Base-by-base conservation (phyloP, 2,329 filamentous ascomycete species). In the Apiospora arundinis region DNA sequence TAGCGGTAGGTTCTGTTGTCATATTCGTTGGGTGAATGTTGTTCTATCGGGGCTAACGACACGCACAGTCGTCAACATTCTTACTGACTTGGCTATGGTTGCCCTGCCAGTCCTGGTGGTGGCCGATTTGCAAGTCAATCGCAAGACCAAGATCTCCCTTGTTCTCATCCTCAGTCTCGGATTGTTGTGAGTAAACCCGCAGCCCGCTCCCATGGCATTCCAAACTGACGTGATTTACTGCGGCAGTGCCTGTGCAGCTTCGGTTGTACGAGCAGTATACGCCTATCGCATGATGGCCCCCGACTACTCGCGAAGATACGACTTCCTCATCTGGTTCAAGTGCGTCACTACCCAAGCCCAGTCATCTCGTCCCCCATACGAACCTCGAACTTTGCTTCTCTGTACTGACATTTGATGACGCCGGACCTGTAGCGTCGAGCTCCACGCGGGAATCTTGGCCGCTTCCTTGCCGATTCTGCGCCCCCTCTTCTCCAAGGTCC, bases 391-490 rank as follows among this genome's bases (percentile, higher is more conserved):
- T 16, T 45, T 45, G 42, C 16, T 14, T 45, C 42, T 18, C 42
- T 12, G 11, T 37, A 63, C 56, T 63, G 56, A 63, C 56, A 37
- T n/a, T 18, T 8, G 4, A 0, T 37, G 8, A n/a, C 21, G 18
- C 2, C 28, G 16, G 14, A 12, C 8, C 12, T 21, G 8, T 48
- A 73, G 71, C n/a, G 70, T 67, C 70, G 71, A 73, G 37, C 67
- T 73, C 4, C 70, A 71, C 42, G 68, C 68, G 18, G 71, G 70
- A 9, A 71, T 73, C 12, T 21, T 71, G 4, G 70, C 71, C 21
- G 70, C 71, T 21, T 71, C 66, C 23, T 71, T 73, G 5, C 71
- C 70, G 25, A 66, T 70, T 21, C 67, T 71, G n/a, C 67, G 71
- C 21, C 70, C 71, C 2, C 66, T 73, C 9, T 71, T 71, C 70